A percentile compares a stretch with the other conserved stretches of the same genome.
These are phyloP conservation scores for Globisporangium paddicum DNA, from an alignment of 352 stramenopile genomes.

Conservation along the genomic window DNA sequence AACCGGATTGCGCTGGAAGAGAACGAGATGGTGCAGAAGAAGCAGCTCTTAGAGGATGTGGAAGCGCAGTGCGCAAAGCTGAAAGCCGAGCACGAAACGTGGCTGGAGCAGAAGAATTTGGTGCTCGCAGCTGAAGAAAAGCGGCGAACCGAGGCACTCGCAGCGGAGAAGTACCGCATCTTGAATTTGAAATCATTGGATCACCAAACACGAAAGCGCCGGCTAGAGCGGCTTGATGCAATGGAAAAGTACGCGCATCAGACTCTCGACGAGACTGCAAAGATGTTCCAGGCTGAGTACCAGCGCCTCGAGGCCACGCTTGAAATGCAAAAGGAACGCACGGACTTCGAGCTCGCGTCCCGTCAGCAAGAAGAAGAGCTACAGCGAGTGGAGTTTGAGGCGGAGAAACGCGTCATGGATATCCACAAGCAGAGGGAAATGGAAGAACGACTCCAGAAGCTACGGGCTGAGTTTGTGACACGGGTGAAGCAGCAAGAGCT, in stretches of 20 bases:
- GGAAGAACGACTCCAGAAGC: constrained; percentile 56
- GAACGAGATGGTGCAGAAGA: constrained; percentile 57
- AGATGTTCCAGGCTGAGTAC: constrained; percentile 60
- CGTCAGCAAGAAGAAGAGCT: constrained; percentile 75
- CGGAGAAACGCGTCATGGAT: constrained; percentile 48
- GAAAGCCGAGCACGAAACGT: constrained; percentile 56
- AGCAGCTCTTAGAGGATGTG: constrained; percentile 51
- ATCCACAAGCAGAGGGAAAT: constrained; percentile 61
- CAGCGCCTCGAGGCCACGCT: constrained; percentile 48
- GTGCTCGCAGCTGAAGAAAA: constrained; percentile 61
- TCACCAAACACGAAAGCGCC: constrained; percentile 56
- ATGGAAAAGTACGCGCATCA: constrained; percentile 62
- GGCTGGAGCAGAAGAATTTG: constrained; percentile 54
- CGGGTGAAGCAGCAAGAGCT: constrained; percentile 69
- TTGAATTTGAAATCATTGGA: constrained; percentile 68
- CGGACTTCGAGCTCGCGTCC: constrained; percentile 64
- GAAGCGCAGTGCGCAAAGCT: constrained; percentile 46
- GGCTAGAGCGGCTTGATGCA: constrained; percentile 49
- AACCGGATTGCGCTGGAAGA: constrained; percentile 81
- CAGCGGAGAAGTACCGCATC: constrained; percentile 59
- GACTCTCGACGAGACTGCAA: constrained; percentile 56
- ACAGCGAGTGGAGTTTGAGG: constrained; percentile 65
- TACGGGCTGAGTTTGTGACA: constrained; percentile 71
- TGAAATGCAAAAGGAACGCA: constrained; percentile 50
- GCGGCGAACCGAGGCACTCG: constrained; percentile 48